Percentiles rank a stretch among this genome's conserved stretches.
Conservation (phyloP, 768 basidiomycete genomes). For the Agrocybe chaxingu region DNA sequence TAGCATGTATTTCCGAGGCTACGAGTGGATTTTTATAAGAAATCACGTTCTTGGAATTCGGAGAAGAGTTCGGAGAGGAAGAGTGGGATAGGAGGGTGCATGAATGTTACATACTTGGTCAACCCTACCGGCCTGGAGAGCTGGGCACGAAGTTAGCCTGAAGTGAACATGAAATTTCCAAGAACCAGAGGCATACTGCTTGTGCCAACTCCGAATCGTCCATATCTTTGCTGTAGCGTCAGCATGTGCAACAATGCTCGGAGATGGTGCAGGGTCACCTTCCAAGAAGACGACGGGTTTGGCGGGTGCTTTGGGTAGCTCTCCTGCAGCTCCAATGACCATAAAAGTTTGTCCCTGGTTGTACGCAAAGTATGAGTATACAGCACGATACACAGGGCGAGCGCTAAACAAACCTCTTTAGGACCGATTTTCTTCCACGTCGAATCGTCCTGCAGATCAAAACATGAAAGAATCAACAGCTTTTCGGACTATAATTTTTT, state of each 20-base stretch:
- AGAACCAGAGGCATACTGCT: slow-evolving; percentile 49
- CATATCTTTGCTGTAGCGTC: slow-evolving; percentile 58
- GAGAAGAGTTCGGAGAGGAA: neutral
- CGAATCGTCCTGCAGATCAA: slow-evolving; percentile 67
- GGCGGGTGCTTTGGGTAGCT: slow-evolving; percentile 84
- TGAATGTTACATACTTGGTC: slow-evolving; percentile 49
- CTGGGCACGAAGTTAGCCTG: slow-evolving; percentile 31
- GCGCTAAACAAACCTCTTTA: slow-evolving; percentile 59
- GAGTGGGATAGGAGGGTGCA: neutral
- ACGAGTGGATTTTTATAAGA: slow-evolving; percentile 1
- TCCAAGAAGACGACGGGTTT: slow-evolving; percentile 82
- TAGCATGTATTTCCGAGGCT: slow-evolving; percentile 95
- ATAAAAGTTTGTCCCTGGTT: slow-evolving; percentile 84
- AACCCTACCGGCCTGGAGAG: slow-evolving; percentile 80
- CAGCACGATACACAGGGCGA: neutral
- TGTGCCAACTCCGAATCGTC: slow-evolving; percentile 76
- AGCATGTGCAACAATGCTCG: too few relatives aligned
- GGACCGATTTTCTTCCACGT: slow-evolving; percentile 82
- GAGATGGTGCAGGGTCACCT: slow-evolving; percentile 40
- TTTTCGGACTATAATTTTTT: neutral
- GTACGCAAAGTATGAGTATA: neutral
- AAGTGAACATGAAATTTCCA: neutral
- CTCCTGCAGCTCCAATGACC: slow-evolving; percentile 92
- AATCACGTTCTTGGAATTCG: neutral
- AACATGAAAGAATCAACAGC: neutral